These are phyloP conservation scores for Kingdonia uniflora DNA, from an alignment of 164 flowering plant genomes.

Conservation along the genomic window DNA sequence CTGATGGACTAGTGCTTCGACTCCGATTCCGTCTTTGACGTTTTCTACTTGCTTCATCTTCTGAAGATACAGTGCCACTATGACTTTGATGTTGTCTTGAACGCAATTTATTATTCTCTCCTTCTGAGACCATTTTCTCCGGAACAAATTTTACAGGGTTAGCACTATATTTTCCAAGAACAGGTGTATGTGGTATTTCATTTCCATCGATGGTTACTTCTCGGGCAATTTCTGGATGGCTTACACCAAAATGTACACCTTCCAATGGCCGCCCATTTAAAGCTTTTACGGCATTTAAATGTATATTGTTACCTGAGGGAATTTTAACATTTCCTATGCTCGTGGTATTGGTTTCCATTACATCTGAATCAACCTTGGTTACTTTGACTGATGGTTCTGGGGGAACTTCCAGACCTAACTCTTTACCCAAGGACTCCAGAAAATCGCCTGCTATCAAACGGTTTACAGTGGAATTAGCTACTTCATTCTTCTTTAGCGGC, in stretches of 20 bases:
- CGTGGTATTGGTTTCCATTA: slow-evolving; percentile 16
- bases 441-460: slow-evolving; percentile 97
- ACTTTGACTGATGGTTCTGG: slow-evolving; percentile 34
- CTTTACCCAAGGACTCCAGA: slow-evolving; percentile 87
- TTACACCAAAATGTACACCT: not conserved
- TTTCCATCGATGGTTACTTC: slow-evolving; percentile 10
- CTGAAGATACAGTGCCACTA: slow-evolving; percentile 15
- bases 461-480: slow-evolving; percentile 55
- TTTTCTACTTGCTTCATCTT: slow-evolving; percentile 15
- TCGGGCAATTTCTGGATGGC: slow-evolving; percentile 6
- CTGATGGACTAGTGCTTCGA: slow-evolving; percentile 23
- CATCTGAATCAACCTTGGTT: slow-evolving; percentile 20
- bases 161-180: slow-evolving; percentile 6
- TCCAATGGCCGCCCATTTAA: not conserved
- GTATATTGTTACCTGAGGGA: slow-evolving; percentile 11
- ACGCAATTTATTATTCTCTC: slow-evolving; percentile 7
- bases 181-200: slow-evolving; percentile 8
- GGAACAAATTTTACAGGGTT: slow-evolving; percentile 7
- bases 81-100: slow-evolving; percentile 1
- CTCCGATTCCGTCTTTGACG: slow-evolving; percentile 20
- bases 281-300: slow-evolving; percentile 3
- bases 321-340: slow-evolving; percentile 7
- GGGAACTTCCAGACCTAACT: slow-evolving; percentile 87
- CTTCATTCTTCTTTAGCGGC: slow-evolving; percentile 50
- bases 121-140: slow-evolving; percentile 16